A percentile compares a stretch with the other conserved stretches of the same genome.
phyloP scores from a whole-genome alignment of 345 rosid species.

The Populus simonii region DNA sequence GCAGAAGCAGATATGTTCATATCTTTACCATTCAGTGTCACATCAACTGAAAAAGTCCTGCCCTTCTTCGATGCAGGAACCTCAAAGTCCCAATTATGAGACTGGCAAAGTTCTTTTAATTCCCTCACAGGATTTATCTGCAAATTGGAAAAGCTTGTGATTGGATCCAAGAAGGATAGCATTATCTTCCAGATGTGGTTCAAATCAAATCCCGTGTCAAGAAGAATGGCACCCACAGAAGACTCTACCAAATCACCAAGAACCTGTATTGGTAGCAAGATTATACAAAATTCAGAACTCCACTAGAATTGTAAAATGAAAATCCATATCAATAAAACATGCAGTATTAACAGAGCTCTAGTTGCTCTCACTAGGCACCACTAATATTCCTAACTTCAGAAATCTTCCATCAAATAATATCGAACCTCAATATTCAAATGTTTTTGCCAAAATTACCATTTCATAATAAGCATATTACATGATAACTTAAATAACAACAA shows the following conservation, averaged over 20 bases:
- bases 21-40: constrained; percentile 42
- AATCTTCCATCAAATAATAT: no score
- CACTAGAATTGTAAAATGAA: neutral
- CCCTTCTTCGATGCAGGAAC: constrained; percentile 38
- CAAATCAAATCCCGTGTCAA: constrained; percentile 78
- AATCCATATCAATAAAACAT: constrained; percentile 2
- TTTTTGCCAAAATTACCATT: neutral
- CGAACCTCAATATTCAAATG: neutral
- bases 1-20: constrained; percentile 37
- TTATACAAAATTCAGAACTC: constrained; percentile 5
- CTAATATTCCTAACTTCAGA: no score
- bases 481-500: no score
- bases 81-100: constrained; percentile 43
- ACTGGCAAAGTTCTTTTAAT: constrained; percentile 69
- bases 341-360: neutral
- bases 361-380: no score
- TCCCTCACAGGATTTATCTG: constrained; percentile 68
- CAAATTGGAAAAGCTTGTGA: constrained; percentile 51
- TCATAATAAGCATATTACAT: neutral
- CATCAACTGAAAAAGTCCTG: constrained; percentile 41
- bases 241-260: constrained; percentile 94
- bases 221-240: constrained; percentile 71
- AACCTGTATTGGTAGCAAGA: constrained; percentile 45
- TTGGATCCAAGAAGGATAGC: constrained; percentile 67
- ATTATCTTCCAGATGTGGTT: constrained; percentile 61